Base-by-base conservation (phyloP, 2,329 filamentous ascomycete species). In the Teratosphaeria zuluensis region DNA sequence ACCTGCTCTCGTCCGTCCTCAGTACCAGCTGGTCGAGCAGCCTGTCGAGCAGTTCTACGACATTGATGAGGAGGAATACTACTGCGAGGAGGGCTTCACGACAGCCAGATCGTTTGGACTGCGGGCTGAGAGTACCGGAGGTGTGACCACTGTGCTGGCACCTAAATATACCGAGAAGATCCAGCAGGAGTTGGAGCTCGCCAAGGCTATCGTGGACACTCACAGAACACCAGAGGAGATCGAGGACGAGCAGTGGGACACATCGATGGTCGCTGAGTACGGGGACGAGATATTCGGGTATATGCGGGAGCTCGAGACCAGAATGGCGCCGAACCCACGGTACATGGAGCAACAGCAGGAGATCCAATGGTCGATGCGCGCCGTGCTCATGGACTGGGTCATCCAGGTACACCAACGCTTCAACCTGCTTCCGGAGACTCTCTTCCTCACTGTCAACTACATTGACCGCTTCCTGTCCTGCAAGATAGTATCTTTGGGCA, bases 341-440 rank as follows among this genome's bases (percentile, higher is more conserved):
- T 99, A 99, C 79, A 99, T 99, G 92, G 90, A 96, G 62, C 86
- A 88, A 65, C 94, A 99, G 73, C 86, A 88, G n/a, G 92, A 97
- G 74, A 95, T 99, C 59, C 90, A 96, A 72, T 99, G 94, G 94
- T 96, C 92, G 2, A 99, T 97, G 94, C 90, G 94, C 53, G 88
- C 91, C 5, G 90, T 97, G 24, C 81, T 99, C 57, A 95, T 99
- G 86, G 94, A 97, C 74, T 99, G 94, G 94, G 81, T 99, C 51
- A 88, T 97, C 53, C 92, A 99, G 73, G 94, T 99, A 32, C 94
- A 99, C 73, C 84, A 87, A 66, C 89, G 94, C 38, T 99, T 99
- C 77, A 84, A 83, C 38, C 82, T 99, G 31, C 83, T 97, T 8
- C 92, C 92, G 0, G 94, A 99, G 78, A 99, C 94, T 0, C 79